These are phyloP conservation scores for Venturia nashicola DNA, from an alignment of 2,329 filamentous ascomycete species.

Conservation along the genomic window DNA sequence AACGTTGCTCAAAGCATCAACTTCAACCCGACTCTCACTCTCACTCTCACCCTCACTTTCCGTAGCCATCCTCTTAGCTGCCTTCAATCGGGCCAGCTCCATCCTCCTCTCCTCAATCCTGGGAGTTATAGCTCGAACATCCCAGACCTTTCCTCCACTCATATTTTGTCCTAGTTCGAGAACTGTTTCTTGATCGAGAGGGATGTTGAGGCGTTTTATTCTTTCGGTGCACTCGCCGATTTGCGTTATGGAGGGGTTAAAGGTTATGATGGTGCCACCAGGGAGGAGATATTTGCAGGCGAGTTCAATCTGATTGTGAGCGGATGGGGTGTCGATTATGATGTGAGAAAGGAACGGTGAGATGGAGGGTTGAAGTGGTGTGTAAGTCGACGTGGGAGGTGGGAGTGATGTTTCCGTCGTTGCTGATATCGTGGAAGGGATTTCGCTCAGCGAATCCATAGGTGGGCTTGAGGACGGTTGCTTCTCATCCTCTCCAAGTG, in stretches of 20 bases:
- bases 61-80: constrained; percentile 8
- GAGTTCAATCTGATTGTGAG: constrained; percentile 39
- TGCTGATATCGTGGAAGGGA: neutral
- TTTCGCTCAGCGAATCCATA: neutral
- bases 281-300: constrained; percentile 47
- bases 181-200: constrained; percentile 45
- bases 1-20: neutral
- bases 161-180: constrained; percentile 44
- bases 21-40: neutral
- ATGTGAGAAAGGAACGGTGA: constrained; percentile 52
- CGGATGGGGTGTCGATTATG: constrained; percentile 60
- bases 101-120: constrained; percentile 17
- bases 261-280: constrained; percentile 55
- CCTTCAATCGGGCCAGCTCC: constrained; percentile 1
- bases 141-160: constrained; percentile 50
- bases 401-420: neutral
- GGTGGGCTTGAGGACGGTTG: too few species aligned
- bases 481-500: too few species aligned
- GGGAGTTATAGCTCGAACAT: constrained; percentile 41
- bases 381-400: neutral
- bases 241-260: constrained; percentile 68
- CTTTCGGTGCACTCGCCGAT: constrained; percentile 51
- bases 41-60: constrained; percentile 10
- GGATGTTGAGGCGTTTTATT: constrained; percentile 42
- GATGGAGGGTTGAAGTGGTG: neutral